phyloP scores from a whole-genome alignment of 805 yeast genomes.

The Zygosaccharomyces gambellarensis region DNA sequence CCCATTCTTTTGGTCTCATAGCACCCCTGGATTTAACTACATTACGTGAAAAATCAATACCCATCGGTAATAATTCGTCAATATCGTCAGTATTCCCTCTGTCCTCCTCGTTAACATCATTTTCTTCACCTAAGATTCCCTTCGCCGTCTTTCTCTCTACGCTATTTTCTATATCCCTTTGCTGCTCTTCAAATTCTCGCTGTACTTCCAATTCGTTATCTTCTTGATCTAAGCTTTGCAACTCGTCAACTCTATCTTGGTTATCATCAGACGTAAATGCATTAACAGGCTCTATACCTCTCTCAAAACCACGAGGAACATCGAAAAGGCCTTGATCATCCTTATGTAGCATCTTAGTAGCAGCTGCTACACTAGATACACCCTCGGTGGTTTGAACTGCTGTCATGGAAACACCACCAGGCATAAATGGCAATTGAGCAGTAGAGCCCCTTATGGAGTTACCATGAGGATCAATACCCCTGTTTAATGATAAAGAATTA shows the following conservation, averaged over 20 bases:
- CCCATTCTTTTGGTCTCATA: constrained; percentile 66
- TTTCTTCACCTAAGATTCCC: constrained; percentile 12
- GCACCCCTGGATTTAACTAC: constrained; percentile 20
- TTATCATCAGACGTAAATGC: constrained; percentile 11
- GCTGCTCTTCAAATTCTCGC: constrained; percentile 41
- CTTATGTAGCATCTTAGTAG: constrained; percentile 47
- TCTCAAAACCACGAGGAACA: constrained; percentile 70
- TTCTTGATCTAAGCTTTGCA: constrained; percentile 24
- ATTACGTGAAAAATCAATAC: constrained; percentile 44
- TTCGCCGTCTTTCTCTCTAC: constrained; percentile 12
- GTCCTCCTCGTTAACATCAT: constrained; percentile 10
- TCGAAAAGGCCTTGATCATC: constrained; percentile 75
- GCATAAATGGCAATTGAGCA: constrained; percentile 79
- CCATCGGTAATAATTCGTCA: constrained; percentile 48
- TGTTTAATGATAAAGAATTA: constrained; percentile 65
- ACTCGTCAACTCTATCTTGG: constrained; percentile 20
- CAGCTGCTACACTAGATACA: constrained; percentile 22
- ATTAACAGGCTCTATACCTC: constrained; percentile 52
- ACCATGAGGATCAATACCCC: constrained; percentile 60
- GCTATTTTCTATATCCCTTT: constrained; percentile 20
- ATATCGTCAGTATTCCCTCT: constrained; percentile 17
- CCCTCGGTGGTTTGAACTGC: constrained; percentile 19
- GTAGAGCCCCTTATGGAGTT: constrained; percentile 66
- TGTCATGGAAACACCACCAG: constrained; percentile 67
- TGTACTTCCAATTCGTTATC: constrained; percentile 36